Evolutionary conservation across 148 eudicot species (phyloP), one percentile per base, ranked within the genome.

Genomic region (Dysphania ambrosioides): DNA sequence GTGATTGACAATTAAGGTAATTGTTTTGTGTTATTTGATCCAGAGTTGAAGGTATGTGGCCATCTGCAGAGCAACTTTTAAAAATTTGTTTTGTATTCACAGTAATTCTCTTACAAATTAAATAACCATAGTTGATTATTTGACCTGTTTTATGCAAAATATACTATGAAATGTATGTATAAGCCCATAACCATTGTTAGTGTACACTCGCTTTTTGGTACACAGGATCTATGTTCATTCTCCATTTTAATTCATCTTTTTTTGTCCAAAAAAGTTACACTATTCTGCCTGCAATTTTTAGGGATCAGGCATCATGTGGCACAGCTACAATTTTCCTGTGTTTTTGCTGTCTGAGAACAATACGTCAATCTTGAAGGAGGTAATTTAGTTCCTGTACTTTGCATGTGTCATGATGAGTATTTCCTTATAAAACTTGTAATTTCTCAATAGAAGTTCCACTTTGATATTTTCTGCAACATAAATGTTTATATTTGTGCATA

Each of bases 221-320:
- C 34, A 4, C 13, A 47, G 0, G 53, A 19, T 5, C 18, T 5
- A 11, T 15, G 53, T 16, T 34, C 32, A 19, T 56, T 35, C 44
- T 27, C 41, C 32, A 44, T 75, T 40, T 38, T 66, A 29, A 57
- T 7, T 72, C 40, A 36, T 42, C 61, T 34, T 49, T 44, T n/a
- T 66, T 56, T 26, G 35, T 27, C 58, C 38, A 57, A 18, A 35
- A 64, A 51, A 49, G 21, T 61, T 21, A n/a, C 26, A 1, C 44
- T 69, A 31, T 21, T 16, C 10, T 34, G 34, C 38, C 32, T 74
- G 53, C 32, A 34, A 21, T 75, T 77, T 84, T 82, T 86, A 96
- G 99, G 99, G 99, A 73, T 92, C 93, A 77, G 97, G 94, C 71
- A 82, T 86, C 67, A 87, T 92, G 93, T 86, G 92, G 90, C 82